A percentile compares a stretch with the other conserved stretches of the same genome.
Evolutionary conservation across 495 filamentous ascomycete genomes (phyloP).

Genomic region (Rhypophila decipiens): DNA sequence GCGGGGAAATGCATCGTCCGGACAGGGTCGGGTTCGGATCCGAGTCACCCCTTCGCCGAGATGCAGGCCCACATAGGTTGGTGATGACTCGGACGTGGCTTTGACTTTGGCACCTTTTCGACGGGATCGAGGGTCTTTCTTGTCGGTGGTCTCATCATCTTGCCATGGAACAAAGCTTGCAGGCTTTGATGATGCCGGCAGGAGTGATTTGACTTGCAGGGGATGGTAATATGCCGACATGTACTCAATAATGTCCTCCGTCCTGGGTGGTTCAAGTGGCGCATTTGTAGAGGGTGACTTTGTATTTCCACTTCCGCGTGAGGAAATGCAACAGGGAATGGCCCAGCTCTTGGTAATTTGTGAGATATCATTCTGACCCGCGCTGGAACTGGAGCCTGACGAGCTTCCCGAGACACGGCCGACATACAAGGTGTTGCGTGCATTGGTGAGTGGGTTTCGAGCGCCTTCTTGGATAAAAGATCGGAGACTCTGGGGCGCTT

Average conservation of each 20-base stretch:
- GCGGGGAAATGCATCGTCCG: conserved; percentile 38
- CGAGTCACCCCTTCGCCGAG: conserved; percentile 33
- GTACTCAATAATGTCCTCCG: conserved; percentile 43
- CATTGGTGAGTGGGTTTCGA: conserved; percentile 46
- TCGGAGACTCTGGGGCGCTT: conserved; percentile 51
- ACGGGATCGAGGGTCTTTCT: background rate
- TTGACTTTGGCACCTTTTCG: conserved; percentile 8
- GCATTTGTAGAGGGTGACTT: background rate
- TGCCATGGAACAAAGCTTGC: conserved; percentile 46
- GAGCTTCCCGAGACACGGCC: conserved; percentile 36
- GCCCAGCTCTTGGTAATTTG: conserved; percentile 34
- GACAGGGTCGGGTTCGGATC: conserved; percentile 47
- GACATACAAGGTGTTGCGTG: conserved; percentile 50
- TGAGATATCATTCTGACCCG: too few species aligned
- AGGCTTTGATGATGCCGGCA: conserved; percentile 17
- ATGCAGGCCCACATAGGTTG: conserved; percentile 37
- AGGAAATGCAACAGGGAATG: conserved; percentile 7
- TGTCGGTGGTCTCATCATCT: conserved; percentile 2
- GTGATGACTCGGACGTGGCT: conserved; percentile 1
- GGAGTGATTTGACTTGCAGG: conserved; percentile 44
- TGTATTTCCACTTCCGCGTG: background rate
- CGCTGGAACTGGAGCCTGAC: conserved; percentile 20
- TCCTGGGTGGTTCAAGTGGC: conserved; percentile 9
- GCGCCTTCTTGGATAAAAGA: conserved; percentile 45
- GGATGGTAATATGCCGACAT: conserved; percentile 57